Conservation (phyloP, 2,329 filamentous ascomycete genomes). For the Biscogniauxia marginata region DNA sequence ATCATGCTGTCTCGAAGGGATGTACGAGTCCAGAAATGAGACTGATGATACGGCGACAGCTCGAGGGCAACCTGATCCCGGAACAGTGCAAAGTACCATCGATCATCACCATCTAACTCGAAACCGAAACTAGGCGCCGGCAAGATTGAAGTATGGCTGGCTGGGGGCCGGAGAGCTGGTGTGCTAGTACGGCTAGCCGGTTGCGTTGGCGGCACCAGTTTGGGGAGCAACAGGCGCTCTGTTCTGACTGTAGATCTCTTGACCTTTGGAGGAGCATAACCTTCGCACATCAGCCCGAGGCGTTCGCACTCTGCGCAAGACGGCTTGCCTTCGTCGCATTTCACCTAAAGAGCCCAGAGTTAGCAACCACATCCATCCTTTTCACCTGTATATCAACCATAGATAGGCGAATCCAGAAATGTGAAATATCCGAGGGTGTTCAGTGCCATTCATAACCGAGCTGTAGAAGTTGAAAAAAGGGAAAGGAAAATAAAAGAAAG, state of each 20-base stretch:
- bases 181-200: background rate
- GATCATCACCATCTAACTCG: constrained; percentile 21
- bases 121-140: constrained; percentile 18
- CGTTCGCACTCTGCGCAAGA: constrained; percentile 31
- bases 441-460: background rate
- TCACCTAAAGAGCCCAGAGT: constrained; percentile 12
- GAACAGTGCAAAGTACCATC: constrained; percentile 27
- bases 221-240: constrained; percentile 20
- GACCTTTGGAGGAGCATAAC: constrained; percentile 26
- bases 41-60: constrained; percentile 22
- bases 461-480: background rate
- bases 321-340: constrained; percentile 32
- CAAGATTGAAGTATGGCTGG: constrained; percentile 5
- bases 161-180: constrained; percentile 3
- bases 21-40: constrained; percentile 25
- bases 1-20: constrained; percentile 25
- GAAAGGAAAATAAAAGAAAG: background rate
- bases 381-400: background rate
- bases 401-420: background rate
- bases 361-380: background rate
- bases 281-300: constrained; percentile 31
- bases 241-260: constrained; percentile 9
- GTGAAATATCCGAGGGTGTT: background rate
- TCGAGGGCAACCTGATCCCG: constrained; percentile 21
- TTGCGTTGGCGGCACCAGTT: constrained; percentile 10